These are phyloP conservation scores for Geranomyces michiganensis DNA, from an alignment of 192 early-diverging fungal species.

Conservation along the genomic window DNA sequence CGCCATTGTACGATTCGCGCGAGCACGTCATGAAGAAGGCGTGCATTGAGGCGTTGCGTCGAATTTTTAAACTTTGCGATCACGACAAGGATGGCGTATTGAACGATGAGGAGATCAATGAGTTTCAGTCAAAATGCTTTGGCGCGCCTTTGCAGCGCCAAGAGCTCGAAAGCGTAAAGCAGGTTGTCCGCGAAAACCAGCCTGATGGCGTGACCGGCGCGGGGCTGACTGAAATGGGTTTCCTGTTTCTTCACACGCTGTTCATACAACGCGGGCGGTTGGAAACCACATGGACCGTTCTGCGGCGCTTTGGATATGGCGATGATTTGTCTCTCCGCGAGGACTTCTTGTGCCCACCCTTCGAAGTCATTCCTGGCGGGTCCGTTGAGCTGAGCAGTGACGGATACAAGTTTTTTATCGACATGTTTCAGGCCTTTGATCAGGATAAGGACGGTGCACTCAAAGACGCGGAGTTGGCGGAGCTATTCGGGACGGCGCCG, in stretches of 20 bases:
- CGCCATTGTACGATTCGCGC: conserved; percentile 92
- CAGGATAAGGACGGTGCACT: conserved; percentile 97
- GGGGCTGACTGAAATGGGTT: conserved; percentile 92
- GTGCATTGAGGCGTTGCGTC: conserved; percentile 86
- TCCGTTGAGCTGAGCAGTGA: conserved; percentile 91
- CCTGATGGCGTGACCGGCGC: conserved; percentile 81
- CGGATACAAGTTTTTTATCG: conserved; percentile 94
- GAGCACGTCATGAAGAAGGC: conserved; percentile 90
- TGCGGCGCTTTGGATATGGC: conserved; percentile 95
- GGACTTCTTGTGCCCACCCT: conserved; percentile 84
- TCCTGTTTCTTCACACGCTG: conserved; percentile 90
- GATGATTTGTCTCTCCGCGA: conserved; percentile 91
- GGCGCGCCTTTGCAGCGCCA: conserved; percentile 91
- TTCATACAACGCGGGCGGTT: conserved; percentile 96
- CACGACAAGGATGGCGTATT: conserved; percentile 88
- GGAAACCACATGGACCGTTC: conserved; percentile 98
- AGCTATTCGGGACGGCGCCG: conserved; percentile 86
- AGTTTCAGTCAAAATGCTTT: conserved; percentile 97
- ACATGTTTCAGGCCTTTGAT: conserved; percentile 92
- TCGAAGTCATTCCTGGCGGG: conserved; percentile 87
- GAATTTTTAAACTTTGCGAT: conserved; percentile 97
- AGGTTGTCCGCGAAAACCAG: conserved; percentile 87
- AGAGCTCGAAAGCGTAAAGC: conserved; percentile 96
- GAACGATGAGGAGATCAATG: conserved; percentile 94
- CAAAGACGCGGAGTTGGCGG: conserved; percentile 78